Percentiles rank a stretch among this genome's conserved stretches.
phyloP scores from a whole-genome alignment of 2,329 filamentous ascomycete species.

The Botrytis galanthina region DNA sequence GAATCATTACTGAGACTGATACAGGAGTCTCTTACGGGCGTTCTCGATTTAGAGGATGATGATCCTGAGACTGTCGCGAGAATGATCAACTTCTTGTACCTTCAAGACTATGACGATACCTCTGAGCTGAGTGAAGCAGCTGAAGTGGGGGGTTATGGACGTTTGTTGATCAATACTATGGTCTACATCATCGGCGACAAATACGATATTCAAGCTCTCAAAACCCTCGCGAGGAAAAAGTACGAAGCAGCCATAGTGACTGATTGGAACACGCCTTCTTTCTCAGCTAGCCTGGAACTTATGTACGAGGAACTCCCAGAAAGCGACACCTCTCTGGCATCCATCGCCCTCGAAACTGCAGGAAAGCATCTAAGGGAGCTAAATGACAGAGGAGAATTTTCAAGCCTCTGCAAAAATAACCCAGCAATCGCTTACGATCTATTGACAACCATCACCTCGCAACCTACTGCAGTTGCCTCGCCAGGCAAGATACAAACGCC shows the following conservation, averaged over 20 bases:
- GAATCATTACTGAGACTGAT: background rate
- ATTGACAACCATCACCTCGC: background rate
- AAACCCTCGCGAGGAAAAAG: constrained; percentile 16
- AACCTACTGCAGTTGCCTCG: background rate
- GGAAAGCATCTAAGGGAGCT: background rate
- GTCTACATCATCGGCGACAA: constrained; percentile 23
- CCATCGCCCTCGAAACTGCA: constrained; percentile 8
- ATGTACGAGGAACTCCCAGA: constrained; percentile 18
- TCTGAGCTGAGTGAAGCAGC: background rate
- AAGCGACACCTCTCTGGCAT: constrained; percentile 10
- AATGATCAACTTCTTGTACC: constrained; percentile 54
- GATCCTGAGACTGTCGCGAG: constrained; percentile 17
- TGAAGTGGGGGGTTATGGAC: background rate
- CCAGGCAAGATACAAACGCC: background rate
- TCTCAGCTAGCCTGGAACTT: background rate
- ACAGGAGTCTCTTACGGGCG: constrained; percentile 13
- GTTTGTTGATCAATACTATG: constrained; percentile 11
- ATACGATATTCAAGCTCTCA: constrained; percentile 21
- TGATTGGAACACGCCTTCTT: constrained; percentile 11
- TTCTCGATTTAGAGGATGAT: constrained; percentile 17
- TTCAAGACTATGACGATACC: constrained; percentile 10
- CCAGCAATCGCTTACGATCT: constrained; percentile 18
- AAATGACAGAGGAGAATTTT: constrained; percentile 7
- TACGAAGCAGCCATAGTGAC: background rate
- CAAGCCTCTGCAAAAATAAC: constrained; percentile 4